Evolutionary conservation across 2,329 filamentous ascomycete genomes (phyloP), one percentile per base, ranked within the genome.

Genomic region (Beauveria australis): DNA sequence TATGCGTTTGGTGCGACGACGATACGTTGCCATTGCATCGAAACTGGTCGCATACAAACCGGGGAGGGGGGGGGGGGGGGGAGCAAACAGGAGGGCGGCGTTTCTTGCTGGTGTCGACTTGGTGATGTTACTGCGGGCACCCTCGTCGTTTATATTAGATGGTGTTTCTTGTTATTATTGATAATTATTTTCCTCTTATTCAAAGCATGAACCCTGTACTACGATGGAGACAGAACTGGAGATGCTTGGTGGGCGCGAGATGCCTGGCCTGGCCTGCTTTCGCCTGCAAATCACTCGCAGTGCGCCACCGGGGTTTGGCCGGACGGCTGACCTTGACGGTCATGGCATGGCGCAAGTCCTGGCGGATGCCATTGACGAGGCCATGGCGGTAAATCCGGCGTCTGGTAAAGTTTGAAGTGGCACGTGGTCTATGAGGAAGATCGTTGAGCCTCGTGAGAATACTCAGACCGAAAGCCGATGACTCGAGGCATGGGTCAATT

Each of bases 11-110:
- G 19, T 53, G 56, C 8, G 24, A 49, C 56, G 47, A 46, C 56
- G 48, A 59, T 59, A 59, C 56, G 48, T 59, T 59, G 40, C 48
- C 56, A 59, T 59, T 43, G 22, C 56, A 52, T 59, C 56, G 56
- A 59, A 48, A 8, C 16, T 24, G 40, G 56, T 41, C 56, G 47
- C 56, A 46, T 53, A 37, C 26, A 59, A 43, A 16, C 33, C 5
- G 33, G 14, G 33, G 33, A 37, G 33, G 12, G 2, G 12, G 33
- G 33, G 56, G 56, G 16, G 19, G 4, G 56, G 26, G n/a, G n/a
- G n/a, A 40, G 43, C 43, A 49, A 37, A 16, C 40, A 49, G 40
- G 30, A n/a, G 37, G 44, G 54, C 54, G 44, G 41, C 24, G 22
- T 19, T 14, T 28, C 37, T 3, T 33, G 16, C 19, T 58, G 46